Evolutionary conservation across 306 rosid genomes (phyloP).

Genomic region (Geum urbanum): DNA sequence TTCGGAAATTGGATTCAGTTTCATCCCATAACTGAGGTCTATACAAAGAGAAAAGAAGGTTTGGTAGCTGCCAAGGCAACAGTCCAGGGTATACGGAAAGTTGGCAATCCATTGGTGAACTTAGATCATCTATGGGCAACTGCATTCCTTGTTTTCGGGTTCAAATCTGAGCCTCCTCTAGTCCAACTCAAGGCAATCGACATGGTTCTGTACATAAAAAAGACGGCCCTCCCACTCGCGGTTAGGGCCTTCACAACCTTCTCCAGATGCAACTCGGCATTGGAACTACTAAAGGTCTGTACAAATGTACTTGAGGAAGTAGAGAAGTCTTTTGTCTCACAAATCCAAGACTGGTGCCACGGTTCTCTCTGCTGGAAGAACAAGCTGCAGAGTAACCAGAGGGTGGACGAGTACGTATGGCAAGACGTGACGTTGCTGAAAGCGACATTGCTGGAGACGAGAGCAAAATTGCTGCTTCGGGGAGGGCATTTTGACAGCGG

Average conservation of each 20-base stretch:
- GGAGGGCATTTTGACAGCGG: slow-evolving; percentile 75
- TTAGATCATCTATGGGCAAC: slow-evolving; percentile 80
- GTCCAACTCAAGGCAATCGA: slow-evolving; percentile 58
- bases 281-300: slow-evolving; percentile 78
- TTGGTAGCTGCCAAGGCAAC: slow-evolving; percentile 59
- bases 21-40: slow-evolving; percentile 68
- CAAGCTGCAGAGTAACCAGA: slow-evolving; percentile 52
- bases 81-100: slow-evolving; percentile 61
- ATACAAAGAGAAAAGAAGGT: slow-evolving; percentile 58
- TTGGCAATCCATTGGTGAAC: slow-evolving; percentile 41
- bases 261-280: slow-evolving; percentile 76
- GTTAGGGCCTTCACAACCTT: slow-evolving; percentile 65
- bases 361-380: slow-evolving; percentile 76
- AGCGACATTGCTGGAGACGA: slow-evolving; percentile 78
- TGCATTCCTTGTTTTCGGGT: slow-evolving; percentile 84
- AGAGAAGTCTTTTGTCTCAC: slow-evolving; percentile 83
- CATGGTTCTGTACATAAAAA: slow-evolving; percentile 65
- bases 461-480: slow-evolving; percentile 70
- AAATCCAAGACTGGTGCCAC: slow-evolving; percentile 78
- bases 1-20: slow-evolving; percentile 67
- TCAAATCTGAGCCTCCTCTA: slow-evolving; percentile 74
- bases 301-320: slow-evolving; percentile 83
- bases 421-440: slow-evolving; percentile 81
- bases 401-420: slow-evolving; percentile 84
- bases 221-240: slow-evolving; percentile 81